phyloP scores from a whole-genome alignment of 352 stramenopile genomes.

The Globisporangium iwayamae region DNA sequence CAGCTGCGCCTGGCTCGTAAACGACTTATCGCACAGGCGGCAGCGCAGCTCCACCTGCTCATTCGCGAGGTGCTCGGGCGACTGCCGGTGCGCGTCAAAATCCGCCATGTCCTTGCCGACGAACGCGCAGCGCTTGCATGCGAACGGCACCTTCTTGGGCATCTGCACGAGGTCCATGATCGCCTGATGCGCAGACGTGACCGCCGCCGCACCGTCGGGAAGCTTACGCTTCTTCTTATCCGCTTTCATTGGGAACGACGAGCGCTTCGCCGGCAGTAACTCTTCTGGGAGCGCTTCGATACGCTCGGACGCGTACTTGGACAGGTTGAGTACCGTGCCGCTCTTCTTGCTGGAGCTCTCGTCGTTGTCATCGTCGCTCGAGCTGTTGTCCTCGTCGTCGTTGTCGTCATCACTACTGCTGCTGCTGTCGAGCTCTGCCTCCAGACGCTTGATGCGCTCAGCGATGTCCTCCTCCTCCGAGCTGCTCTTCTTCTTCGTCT shows the following conservation, averaged over 20 bases:
- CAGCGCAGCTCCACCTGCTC: constrained; percentile 41
- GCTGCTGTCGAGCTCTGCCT: constrained; percentile 53
- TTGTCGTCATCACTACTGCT: constrained; percentile 17
- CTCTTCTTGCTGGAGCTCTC: background rate
- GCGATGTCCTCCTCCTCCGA: constrained; percentile 52
- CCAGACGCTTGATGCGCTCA: constrained; percentile 62
- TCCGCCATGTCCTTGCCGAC: constrained; percentile 67
- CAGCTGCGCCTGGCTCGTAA: constrained; percentile 72
- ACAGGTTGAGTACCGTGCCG: constrained; percentile 54
- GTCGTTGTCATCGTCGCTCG: constrained; percentile 15
- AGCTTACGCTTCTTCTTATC: constrained; percentile 47
- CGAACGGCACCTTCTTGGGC: constrained; percentile 78
- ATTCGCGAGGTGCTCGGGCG: constrained; percentile 39
- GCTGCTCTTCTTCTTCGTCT: constrained; percentile 21
- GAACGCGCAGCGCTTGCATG: constrained; percentile 77
- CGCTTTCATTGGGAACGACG: constrained; percentile 18
- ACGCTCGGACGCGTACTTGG: constrained; percentile 55
- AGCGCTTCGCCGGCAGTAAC: constrained; percentile 41
- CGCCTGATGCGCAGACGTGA: constrained; percentile 24
- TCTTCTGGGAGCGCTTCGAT: constrained; percentile 58
- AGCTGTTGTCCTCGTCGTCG: constrained; percentile 20
- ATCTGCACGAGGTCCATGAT: constrained; percentile 49
- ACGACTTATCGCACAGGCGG: constrained; percentile 69
- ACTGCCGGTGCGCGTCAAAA: constrained; percentile 55
- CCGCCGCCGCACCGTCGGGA: constrained; percentile 21